phyloP scores from a whole-genome alignment of 1,139 yeast species.

The Nakaseomyces nivariensis region DNA sequence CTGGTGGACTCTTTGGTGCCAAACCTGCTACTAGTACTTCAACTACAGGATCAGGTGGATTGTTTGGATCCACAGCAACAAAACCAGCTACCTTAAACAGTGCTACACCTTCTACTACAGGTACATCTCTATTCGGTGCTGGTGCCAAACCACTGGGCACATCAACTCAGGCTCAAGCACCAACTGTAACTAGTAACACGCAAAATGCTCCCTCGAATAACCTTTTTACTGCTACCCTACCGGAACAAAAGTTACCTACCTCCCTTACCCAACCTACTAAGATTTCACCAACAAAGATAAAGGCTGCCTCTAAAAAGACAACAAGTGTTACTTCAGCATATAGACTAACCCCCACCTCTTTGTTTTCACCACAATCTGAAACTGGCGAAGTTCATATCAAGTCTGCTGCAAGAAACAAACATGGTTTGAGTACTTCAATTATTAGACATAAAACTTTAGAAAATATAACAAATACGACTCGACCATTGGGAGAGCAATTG shows the following conservation, averaged over 20 bases:
- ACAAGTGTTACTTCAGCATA: slow-evolving; percentile 54
- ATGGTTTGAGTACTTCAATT: neutral
- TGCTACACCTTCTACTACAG: slow-evolving; percentile 10
- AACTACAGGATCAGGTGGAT: slow-evolving; percentile 4
- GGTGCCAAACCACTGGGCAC: slow-evolving; percentile 8
- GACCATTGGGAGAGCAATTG: slow-evolving; percentile 6
- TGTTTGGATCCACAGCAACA: neutral
- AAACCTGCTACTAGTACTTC: slow-evolving; percentile 8
- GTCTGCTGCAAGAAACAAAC: neutral
- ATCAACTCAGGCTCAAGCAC: slow-evolving; percentile 2
- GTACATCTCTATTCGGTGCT: slow-evolving; percentile 19
- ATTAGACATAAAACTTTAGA: neutral
- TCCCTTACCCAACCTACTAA: slow-evolving; percentile 45
- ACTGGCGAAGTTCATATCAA: neutral
- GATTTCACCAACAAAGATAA: slow-evolving; percentile 32
- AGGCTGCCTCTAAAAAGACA: slow-evolving; percentile 44
- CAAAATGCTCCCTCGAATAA: slow-evolving; percentile 5
- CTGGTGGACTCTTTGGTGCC: slow-evolving; percentile 21
- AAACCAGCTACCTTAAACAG: neutral
- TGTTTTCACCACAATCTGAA: slow-evolving; percentile 21
- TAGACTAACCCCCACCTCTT: slow-evolving; percentile 38
- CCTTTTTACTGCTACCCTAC: neutral
- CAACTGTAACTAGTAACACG: neutral
- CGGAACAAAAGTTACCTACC: slow-evolving; percentile 3
- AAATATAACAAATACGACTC: neutral